Evolutionary conservation across 2,329 filamentous ascomycete species (phyloP).

Genomic region (Aspergillus sclerotialis): DNA sequence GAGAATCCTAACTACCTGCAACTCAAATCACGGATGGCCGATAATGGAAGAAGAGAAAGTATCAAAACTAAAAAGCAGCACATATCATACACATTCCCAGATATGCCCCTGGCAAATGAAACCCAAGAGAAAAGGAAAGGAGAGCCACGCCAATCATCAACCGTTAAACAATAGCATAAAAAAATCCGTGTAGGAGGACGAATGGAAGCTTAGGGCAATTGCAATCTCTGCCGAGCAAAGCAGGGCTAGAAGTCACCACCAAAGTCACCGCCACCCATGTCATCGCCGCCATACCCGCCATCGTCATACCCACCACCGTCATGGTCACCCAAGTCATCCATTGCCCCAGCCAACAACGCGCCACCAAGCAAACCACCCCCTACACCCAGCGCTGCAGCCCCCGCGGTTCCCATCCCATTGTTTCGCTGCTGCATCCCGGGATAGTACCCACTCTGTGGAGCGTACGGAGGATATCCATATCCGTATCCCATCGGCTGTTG

Average conservation of each 20-base stretch:
- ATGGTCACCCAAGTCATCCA: constrained; percentile 58
- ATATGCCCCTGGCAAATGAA: no score
- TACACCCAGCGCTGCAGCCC: constrained; percentile 68
- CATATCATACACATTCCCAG: constrained; percentile 4
- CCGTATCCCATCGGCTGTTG: constrained; percentile 26
- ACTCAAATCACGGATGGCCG: constrained; percentile 1
- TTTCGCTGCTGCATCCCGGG: constrained; percentile 38
- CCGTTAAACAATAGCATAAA: not conserved
- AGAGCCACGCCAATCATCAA: not conserved
- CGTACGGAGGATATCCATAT: constrained; percentile 29
- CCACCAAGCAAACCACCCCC: constrained; percentile 79
- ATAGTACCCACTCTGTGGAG: constrained; percentile 30
- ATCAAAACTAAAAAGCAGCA: no score
- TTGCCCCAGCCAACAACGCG: constrained; percentile 60
- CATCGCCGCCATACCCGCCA: constrained; percentile 28
- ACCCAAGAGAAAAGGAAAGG: constrained; percentile 1
- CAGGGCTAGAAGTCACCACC: constrained; percentile 18
- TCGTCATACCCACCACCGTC: constrained; percentile 20
- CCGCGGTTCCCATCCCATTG: constrained; percentile 57
- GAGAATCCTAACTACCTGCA: no score
- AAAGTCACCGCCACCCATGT: constrained; percentile 20
- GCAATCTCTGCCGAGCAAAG: no score
- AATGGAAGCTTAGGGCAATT: no score
- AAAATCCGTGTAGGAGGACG: no score
- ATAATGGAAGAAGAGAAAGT: no score